phyloP scores from a whole-genome alignment of 1,284 basidiomycete species.

The Austroboletus novae-zelandiae region DNA sequence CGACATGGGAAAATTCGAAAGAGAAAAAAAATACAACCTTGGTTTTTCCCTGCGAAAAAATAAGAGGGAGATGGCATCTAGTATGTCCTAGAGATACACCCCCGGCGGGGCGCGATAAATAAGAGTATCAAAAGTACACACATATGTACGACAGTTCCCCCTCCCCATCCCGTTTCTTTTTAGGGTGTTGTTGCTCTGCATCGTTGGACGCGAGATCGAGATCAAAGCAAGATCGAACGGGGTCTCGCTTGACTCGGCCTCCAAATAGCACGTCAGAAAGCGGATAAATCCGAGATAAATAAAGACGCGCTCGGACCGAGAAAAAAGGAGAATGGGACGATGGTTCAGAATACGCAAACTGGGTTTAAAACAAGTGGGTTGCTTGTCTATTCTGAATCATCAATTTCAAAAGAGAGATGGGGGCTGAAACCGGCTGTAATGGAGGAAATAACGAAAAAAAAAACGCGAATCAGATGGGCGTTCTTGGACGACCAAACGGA shows the following conservation, averaged over 20 bases:
- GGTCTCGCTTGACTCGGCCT: constrained; percentile 2
- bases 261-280: constrained; percentile 9
- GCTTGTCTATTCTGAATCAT: constrained; percentile 19
- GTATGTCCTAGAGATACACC: not conserved
- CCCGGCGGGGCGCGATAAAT: not conserved
- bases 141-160: not conserved
- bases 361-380: constrained; percentile 4
- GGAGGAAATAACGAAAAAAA: constrained; percentile 20
- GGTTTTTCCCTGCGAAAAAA: not conserved
- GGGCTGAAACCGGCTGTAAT: constrained; percentile 16
- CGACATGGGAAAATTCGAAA: too few relatives aligned
- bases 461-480: constrained; percentile 15
- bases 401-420: not conserved
- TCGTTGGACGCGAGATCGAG: not conserved
- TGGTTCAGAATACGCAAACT: constrained; percentile 23
- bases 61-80: not conserved
- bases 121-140: not conserved
- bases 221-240: not conserved
- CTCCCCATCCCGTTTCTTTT: not conserved
- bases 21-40: too few relatives aligned
- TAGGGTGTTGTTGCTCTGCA: too few relatives aligned
- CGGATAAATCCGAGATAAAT: constrained; percentile 29
- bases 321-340: constrained; percentile 6
- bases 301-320: constrained; percentile 12
- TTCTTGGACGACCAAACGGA: constrained; percentile 22